A percentile compares a stretch with the other conserved stretches of the same genome.
Conservation (phyloP, 495 filamentous ascomycete genomes). For the Xylaria intraflava region DNA sequence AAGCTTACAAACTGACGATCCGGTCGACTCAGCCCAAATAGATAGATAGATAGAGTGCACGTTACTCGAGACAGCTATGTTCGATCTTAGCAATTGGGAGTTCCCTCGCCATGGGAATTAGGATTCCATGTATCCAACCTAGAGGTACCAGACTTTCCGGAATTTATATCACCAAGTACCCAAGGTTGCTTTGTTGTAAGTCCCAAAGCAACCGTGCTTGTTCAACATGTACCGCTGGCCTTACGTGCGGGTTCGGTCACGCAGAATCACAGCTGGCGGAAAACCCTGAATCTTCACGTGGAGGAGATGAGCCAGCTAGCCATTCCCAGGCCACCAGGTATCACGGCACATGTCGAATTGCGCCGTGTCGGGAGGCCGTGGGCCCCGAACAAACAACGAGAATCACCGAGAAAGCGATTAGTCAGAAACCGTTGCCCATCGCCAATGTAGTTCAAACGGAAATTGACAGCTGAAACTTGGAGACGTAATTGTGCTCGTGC, state of each 20-base stretch:
- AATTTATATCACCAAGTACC: too few species aligned
- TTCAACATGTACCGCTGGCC: too few species aligned
- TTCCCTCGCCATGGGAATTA: too few species aligned
- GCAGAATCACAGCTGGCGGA: too few species aligned
- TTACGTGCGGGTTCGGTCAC: too few species aligned
- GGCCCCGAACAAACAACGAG: not conserved
- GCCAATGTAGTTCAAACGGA: not conserved
- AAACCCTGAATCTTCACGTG: not conserved
- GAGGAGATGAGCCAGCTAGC: not conserved
- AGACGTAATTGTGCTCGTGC: not conserved
- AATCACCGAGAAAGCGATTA: not conserved
- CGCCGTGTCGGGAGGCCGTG: not conserved
- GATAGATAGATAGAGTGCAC: too few species aligned
- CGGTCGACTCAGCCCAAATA: not conserved
- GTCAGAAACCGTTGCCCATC: not conserved
- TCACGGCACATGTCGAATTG: not conserved
- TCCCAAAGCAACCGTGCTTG: too few species aligned
- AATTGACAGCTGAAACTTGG: not conserved
- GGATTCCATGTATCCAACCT: too few species aligned
- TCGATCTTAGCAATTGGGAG: not conserved
- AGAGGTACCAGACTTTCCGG: too few species aligned
- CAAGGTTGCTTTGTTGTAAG: too few species aligned
- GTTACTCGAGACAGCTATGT: not conserved
- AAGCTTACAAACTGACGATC: not conserved
- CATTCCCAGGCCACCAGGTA: not conserved